These are phyloP conservation scores for Yamadazyma sp. DNA, from an alignment of 805 yeast species.

Conservation along the genomic window DNA sequence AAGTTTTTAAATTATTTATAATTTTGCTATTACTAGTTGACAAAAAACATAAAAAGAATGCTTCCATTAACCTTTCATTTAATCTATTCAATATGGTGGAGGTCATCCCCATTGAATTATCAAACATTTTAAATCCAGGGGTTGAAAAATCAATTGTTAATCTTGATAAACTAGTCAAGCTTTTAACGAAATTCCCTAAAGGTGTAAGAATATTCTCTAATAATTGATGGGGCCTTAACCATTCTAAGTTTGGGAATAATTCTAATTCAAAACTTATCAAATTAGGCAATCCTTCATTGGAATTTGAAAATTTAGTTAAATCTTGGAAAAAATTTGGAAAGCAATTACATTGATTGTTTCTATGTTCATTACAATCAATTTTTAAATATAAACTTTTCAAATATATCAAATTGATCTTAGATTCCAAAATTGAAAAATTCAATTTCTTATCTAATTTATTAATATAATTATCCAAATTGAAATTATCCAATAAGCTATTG, in stretches of 20 bases:
- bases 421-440: slow-evolving; percentile 17
- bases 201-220: slow-evolving; percentile 29
- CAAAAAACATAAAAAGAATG: slow-evolving; percentile 29
- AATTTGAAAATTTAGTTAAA: slow-evolving; percentile 18
- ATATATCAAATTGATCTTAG: slow-evolving; percentile 23
- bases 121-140: slow-evolving; percentile 37
- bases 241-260: slow-evolving; percentile 29
- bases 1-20: slow-evolving; percentile 17
- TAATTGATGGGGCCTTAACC: slow-evolving; percentile 34
- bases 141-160: slow-evolving; percentile 32
- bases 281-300: slow-evolving; percentile 28
- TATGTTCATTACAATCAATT: slow-evolving; percentile 29
- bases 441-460: slow-evolving; percentile 17
- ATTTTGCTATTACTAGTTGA: slow-evolving; percentile 7
- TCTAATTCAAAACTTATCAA: slow-evolving; percentile 27
- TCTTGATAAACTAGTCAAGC: slow-evolving; percentile 20
- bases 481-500: too few species aligned
- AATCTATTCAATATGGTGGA: slow-evolving; percentile 26
- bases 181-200: slow-evolving; percentile 26
- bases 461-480: slow-evolving; percentile 7
- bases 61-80: slow-evolving; percentile 33
- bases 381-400: slow-evolving; percentile 24
- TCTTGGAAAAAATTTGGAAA: slow-evolving; percentile 26
- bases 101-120: slow-evolving; percentile 26
- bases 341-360: slow-evolving; percentile 23